Evolutionary conservation across 2,329 filamentous ascomycete genomes (phyloP).

Genomic region (Fusarium xylarioides): DNA sequence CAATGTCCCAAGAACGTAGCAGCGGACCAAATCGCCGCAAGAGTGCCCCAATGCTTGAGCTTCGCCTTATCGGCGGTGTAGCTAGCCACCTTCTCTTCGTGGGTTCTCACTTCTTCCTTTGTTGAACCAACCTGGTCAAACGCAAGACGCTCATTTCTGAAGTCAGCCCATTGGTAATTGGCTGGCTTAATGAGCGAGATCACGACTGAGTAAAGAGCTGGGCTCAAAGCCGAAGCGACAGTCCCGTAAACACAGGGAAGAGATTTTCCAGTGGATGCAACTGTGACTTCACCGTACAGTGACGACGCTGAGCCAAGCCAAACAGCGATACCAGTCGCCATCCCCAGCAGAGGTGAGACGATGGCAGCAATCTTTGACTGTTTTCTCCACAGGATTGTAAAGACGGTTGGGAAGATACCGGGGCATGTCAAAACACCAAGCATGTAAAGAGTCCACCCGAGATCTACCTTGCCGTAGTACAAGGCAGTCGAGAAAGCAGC

Average conservation of each 20-base stretch:
- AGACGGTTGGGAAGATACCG: constrained; percentile 62
- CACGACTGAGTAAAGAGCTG: constrained; percentile 54
- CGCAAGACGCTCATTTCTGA: constrained; percentile 52
- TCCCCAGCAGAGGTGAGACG: constrained; percentile 58
- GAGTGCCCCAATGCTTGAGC: constrained; percentile 56
- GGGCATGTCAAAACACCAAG: constrained; percentile 62
- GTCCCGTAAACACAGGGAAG: constrained; percentile 64
- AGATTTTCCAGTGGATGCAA: constrained; percentile 57
- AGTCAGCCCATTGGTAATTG: constrained; percentile 52
- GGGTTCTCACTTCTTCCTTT: neutral
- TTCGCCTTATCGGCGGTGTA: constrained; percentile 47
- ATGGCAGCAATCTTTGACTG: constrained; percentile 61
- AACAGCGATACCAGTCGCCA: constrained; percentile 60
- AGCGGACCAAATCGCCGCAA: constrained; percentile 47
- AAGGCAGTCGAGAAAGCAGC: constrained; percentile 62
- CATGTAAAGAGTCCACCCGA: constrained; percentile 65
- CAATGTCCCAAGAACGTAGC: constrained; percentile 63
- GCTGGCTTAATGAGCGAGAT: constrained; percentile 57
- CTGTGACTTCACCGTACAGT: constrained; percentile 57
- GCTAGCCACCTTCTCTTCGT: constrained; percentile 37
- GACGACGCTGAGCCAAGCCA: constrained; percentile 61
- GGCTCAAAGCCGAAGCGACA: constrained; percentile 56
- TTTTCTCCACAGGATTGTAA: constrained; percentile 61
- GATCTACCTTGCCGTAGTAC: constrained; percentile 62
- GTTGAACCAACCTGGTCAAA: constrained; percentile 43